Evolutionary conservation across 345 rosid genomes (phyloP), one percentile per base, ranked within the genome.

Genomic region (Triadica sebifera): DNA sequence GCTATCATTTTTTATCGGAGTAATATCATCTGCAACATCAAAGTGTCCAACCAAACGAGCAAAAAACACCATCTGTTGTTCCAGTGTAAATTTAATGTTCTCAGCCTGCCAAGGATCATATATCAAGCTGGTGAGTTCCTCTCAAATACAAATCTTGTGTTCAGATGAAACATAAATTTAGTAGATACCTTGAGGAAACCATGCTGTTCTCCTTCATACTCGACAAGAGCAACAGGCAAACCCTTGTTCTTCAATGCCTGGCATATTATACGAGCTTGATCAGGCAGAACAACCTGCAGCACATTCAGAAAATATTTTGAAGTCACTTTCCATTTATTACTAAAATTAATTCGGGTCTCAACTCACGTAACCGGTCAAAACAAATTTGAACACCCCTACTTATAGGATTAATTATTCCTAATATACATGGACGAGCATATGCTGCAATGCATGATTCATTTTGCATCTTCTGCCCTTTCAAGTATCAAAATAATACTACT

Each of bases 201-300:
- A 41, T 95, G 98, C 51, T 93, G 96, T 76, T 95, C 99, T 53
- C 96, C 98, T 79, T 95, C 97, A 8, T 95, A 95, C 85, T 91
- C 96, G 69, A 95, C 92, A 38, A 90, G 97, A 38, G 97, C 98
- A 84, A 93, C 97, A 19, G 98, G 96, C 69, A 95, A 79, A 78
- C 98, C 92, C 73, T 95, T 95, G 55, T 82, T 82, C 84, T 91
- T 95, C 81, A 93, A 56, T 55, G 98, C 97, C 69, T 53, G 47
- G 87, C 90, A 88, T 69, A 95, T 91, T 85, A 81, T 88, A 73
- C 94, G 90, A 72, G 99, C 94, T 85, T 93, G 99, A 63, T 87
- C 93, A 0, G 97, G 98, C 9, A 92, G 86, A 58, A 93, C 99
- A 84, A 93, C 91, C 97, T 92, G 86, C 76, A 85, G 63, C 50